Evolutionary conservation across 129 eudicot genomes (phyloP).

Genomic region (Pseudognaphalium luteoalbum): DNA sequence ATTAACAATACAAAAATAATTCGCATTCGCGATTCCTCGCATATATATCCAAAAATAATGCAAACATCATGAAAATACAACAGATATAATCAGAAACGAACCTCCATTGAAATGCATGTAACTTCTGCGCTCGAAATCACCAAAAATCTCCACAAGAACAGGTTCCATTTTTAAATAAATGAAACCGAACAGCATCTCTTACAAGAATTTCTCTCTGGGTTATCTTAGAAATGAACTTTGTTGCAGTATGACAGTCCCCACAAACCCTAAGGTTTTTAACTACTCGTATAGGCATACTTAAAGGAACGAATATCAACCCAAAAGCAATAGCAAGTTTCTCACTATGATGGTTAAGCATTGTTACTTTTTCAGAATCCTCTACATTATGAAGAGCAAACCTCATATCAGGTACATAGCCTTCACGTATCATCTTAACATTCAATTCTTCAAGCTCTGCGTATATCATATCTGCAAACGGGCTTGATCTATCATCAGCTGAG

Average conservation of each 20-base stretch:
- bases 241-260: conserved; percentile 85
- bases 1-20: too few species aligned
- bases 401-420: conserved; percentile 83
- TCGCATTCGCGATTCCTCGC: too few species aligned
- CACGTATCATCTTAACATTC: conserved; percentile 55
- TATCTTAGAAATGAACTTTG: conserved; percentile 79
- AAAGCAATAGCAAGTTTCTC: conserved; percentile 95
- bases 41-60: too few species aligned
- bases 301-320: conserved; percentile 75
- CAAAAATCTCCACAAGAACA: conserved; percentile 99
- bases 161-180: conserved; percentile 78
- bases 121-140: conserved; percentile 34
- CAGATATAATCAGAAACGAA: too few species aligned
- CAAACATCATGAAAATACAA: too few species aligned
- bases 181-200: conserved; percentile 79
- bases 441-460: conserved; percentile 63
- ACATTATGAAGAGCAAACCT: conserved; percentile 78
- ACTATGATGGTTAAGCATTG: conserved; percentile 84
- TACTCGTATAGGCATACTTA: conserved; percentile 60
- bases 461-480: conserved; percentile 61
- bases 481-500: conserved; percentile 92
- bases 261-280: conserved; percentile 90
- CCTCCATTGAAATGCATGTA: neutral
- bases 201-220: conserved; percentile 85
- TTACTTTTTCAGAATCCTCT: conserved; percentile 67